Evolutionary conservation across 306 rosid genomes (phyloP).

Genomic region (Phaseolus lunatus): DNA sequence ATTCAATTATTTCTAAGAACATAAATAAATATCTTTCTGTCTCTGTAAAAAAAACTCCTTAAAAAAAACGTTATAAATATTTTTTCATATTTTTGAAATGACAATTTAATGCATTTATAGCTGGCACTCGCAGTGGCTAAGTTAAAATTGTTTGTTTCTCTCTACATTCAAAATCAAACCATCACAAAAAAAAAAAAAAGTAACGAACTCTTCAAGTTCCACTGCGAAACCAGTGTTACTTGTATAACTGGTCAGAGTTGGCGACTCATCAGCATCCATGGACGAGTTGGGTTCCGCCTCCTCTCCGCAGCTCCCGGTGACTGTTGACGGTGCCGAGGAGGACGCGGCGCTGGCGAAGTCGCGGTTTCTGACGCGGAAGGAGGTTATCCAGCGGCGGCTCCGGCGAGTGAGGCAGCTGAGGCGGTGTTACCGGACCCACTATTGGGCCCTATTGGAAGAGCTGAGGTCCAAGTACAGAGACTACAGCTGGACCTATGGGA

Average conservation of each 20-base stretch:
- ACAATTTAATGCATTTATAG: no score
- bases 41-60: no score
- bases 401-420: slow-evolving; percentile 46
- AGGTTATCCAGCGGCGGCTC: slow-evolving; percentile 47
- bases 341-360: slow-evolving; percentile 34
- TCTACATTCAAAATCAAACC: no score
- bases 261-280: not conserved
- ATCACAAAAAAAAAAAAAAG: not conserved
- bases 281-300: not conserved
- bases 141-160: no score
- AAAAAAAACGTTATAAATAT: no score
- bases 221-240: not conserved
- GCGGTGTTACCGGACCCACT: slow-evolving; percentile 48
- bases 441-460: slow-evolving; percentile 79
- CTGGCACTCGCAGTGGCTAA: no score
- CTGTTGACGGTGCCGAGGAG: not conserved
- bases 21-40: no score
- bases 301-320: not conserved
- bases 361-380: slow-evolving; percentile 35
- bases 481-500: slow-evolving; percentile 72
- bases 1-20: no score
- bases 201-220: not conserved
- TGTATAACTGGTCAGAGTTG: not conserved
- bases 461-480: slow-evolving; percentile 56
- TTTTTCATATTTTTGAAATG: no score